These are phyloP conservation scores for Wickerhamomyces sp. DNA, from an alignment of 1,139 yeast genomes.

Conservation along the genomic window DNA sequence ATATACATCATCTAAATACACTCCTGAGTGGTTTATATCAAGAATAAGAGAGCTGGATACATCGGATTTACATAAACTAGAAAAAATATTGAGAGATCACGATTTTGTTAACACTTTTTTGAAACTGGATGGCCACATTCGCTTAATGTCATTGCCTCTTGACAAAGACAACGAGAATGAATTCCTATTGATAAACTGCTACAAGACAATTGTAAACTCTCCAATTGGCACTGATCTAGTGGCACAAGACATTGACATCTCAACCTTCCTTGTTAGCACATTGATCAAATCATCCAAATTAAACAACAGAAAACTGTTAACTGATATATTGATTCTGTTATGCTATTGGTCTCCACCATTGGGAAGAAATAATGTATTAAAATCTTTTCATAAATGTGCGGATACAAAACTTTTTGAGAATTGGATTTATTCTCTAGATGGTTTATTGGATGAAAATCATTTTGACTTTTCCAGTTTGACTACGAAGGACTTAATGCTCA, in stretches of 20 bases:
- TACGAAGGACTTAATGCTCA: constrained; percentile 62
- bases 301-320: constrained; percentile 61
- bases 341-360: constrained; percentile 38
- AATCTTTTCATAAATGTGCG: constrained; percentile 56
- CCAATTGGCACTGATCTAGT: constrained; percentile 45
- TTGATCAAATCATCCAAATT: constrained; percentile 48
- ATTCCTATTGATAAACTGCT: constrained; percentile 44
- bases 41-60: constrained; percentile 10
- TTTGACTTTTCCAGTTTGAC: constrained; percentile 63
- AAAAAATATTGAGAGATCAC: constrained; percentile 17
- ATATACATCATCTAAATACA: constrained; percentile 1
- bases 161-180: constrained; percentile 39
- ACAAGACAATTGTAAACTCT: constrained; percentile 44
- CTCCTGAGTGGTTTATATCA: constrained; percentile 18
- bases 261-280: constrained; percentile 38
- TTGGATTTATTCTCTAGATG: constrained; percentile 62
- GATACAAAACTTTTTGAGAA: constrained; percentile 47
- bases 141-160: constrained; percentile 10
- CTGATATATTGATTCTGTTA: constrained; percentile 54
- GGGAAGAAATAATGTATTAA: constrained; percentile 54
- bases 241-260: constrained; percentile 36
- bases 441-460: constrained; percentile 66
- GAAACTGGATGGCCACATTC: constrained; percentile 17
- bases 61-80: constrained; percentile 21
- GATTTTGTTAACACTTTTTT: constrained; percentile 20